phyloP scores from a whole-genome alignment of 2,329 filamentous ascomycete genomes.

The Talaromyces sp. region DNA sequence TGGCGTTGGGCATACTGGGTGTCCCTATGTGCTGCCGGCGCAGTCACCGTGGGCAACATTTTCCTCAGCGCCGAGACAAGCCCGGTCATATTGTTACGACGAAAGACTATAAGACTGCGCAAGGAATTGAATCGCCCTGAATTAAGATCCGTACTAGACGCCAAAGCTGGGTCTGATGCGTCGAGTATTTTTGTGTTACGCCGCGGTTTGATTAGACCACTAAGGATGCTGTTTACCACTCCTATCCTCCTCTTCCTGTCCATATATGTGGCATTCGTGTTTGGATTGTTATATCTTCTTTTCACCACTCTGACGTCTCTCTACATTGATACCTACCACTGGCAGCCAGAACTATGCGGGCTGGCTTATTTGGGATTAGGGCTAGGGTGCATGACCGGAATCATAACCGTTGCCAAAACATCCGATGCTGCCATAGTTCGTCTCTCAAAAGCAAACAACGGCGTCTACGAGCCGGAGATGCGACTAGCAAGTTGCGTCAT shows the following conservation, averaged over 20 bases:
- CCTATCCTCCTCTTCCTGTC: neutral
- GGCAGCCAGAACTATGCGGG: neutral
- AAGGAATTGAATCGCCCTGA: neutral
- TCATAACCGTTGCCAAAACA: neutral
- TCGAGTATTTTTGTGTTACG: neutral
- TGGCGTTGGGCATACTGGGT: slow-evolving; percentile 7
- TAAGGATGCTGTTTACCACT: neutral
- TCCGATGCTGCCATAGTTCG: neutral
- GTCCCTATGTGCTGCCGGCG: neutral
- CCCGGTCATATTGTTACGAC: neutral
- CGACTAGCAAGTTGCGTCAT: neutral
- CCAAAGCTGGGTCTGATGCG: neutral
- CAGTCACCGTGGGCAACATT: neutral
- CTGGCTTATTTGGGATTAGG: neutral
- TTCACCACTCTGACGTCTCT: neutral
- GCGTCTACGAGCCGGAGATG: neutral
- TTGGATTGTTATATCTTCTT: slow-evolving; percentile 1
- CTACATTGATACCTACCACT: neutral
- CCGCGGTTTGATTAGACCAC: neutral
- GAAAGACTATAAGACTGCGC: neutral
- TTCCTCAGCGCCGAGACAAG: neutral
- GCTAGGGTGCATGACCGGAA: neutral
- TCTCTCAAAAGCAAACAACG: neutral
- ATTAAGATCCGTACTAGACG: neutral
- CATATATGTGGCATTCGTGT: neutral